Evolutionary conservation across 441 rosid species (phyloP), one percentile per base, ranked within the genome.

Genomic region (Melastoma candidum): DNA sequence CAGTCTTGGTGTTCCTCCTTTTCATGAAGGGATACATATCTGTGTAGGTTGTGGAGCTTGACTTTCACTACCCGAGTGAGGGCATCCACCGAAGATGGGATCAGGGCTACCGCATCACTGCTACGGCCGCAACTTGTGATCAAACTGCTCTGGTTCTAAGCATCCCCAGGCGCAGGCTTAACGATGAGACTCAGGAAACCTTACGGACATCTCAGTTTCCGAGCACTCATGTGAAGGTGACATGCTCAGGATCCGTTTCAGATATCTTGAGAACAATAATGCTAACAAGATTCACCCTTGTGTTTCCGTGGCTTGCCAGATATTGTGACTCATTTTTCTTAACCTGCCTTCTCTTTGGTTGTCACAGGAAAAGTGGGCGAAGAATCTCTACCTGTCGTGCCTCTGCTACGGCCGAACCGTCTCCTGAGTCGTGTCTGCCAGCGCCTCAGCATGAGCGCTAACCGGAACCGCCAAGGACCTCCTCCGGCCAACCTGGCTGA

Each of bases 81-180:
- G 99, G 99, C 47, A 80, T 93, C 67, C 99, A 93, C 77, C 77
- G 87, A 67, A 81, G 97, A 8, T 93, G 97, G 99, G 99, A 93
- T 58, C 67, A 72, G 65, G 99, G 99, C 46, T 93, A 78, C 53
- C 77, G 97, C 52, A 86, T 93, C 41, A 92, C 98, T 5, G 73
- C 97, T 56, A 88, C 97, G 39, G 98, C 97, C 47, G 98, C 98
- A 45, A 92, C 98, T 36, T 69, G 70, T 36, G 98, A 92, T 68
- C 97, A 92, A 70, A 83, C 97, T 57, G 95, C 97, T 59, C 95
- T 92, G 13, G 88, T 93, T 45, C 68, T 89, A 71, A 93, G 99
- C 63, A 85, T 93, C 47, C 97, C 97, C 14, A 84, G 82, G 70
- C 96, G 97, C 69, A 86, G 76, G 69, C 83, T 84, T 2, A 78